These are phyloP conservation scores for Botrytis paeoniae DNA, from an alignment of 2,329 filamentous ascomycete species.

Conservation along the genomic window DNA sequence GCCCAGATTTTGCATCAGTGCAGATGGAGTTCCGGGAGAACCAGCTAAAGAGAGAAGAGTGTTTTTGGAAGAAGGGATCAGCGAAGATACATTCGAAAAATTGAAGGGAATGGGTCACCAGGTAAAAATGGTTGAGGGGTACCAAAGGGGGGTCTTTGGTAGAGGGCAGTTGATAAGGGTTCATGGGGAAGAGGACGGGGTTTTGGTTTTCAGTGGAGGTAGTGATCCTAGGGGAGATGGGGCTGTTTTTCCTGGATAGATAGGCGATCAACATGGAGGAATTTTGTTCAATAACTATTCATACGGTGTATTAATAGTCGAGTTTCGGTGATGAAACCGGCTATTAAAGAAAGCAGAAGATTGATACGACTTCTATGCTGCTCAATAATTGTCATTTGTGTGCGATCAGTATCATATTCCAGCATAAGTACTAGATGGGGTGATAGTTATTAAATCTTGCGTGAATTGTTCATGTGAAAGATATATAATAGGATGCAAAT, in stretches of 20 bases:
- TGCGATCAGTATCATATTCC: too few species aligned
- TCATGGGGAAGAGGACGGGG: slow-evolving; percentile 61
- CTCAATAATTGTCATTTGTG: too few species aligned
- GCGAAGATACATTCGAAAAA: slow-evolving; percentile 62
- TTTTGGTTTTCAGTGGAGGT: slow-evolving; percentile 78
- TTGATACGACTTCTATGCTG: too few species aligned
- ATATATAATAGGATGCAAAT: too few species aligned
- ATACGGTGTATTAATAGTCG: too few species aligned
- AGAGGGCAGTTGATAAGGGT: slow-evolving; percentile 82
- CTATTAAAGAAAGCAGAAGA: background rate
- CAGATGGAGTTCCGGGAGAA: slow-evolving; percentile 60
- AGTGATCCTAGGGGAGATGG: slow-evolving; percentile 89
- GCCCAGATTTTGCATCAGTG: slow-evolving; percentile 83
- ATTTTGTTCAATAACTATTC: too few species aligned
- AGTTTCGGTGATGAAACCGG: background rate
- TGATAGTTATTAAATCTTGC: too few species aligned
- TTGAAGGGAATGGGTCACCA: slow-evolving; percentile 70
- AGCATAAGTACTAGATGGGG: too few species aligned
- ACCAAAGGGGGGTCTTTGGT: slow-evolving; percentile 69
- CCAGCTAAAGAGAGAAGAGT: slow-evolving; percentile 58
- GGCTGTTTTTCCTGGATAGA: slow-evolving; percentile 51
- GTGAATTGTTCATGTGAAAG: too few species aligned
- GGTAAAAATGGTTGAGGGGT: slow-evolving; percentile 65
- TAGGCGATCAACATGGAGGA: too few species aligned
- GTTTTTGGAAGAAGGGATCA: slow-evolving; percentile 80